Conservation (phyloP, 1,139 yeast genomes). For the Sugiyamaella castrensis region DNA sequence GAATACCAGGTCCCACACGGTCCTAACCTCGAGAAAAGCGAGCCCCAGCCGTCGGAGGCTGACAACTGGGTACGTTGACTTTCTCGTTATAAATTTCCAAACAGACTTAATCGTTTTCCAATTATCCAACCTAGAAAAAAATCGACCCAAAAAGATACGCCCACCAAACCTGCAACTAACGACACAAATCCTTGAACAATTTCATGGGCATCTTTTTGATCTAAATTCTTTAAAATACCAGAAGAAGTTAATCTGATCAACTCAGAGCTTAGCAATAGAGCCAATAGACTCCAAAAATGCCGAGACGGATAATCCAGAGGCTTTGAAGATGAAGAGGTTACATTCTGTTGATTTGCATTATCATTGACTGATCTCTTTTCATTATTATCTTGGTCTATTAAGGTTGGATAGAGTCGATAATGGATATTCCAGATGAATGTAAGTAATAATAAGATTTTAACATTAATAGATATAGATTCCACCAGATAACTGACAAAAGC, state of each 20-base stretch:
- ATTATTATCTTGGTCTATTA: slow-evolving; percentile 10
- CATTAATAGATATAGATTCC: slow-evolving; percentile 18
- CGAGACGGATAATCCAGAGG: slow-evolving; percentile 16
- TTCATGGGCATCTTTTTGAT: neutral
- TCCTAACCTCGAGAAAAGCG: no score
- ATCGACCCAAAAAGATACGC: slow-evolving; percentile 3
- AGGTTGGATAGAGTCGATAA: slow-evolving; percentile 22
- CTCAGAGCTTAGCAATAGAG: slow-evolving; percentile 1
- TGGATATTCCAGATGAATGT: slow-evolving; percentile 25
- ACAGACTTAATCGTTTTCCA: slow-evolving; percentile 6
- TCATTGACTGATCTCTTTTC: slow-evolving; percentile 9
- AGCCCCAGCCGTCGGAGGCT: no score
- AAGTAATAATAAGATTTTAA: slow-evolving; percentile 22
- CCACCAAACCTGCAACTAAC: slow-evolving; percentile 3
- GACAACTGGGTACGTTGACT: no score
- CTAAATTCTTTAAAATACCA: slow-evolving; percentile 2
- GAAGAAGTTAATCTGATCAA: slow-evolving; percentile 7
- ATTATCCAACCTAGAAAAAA: slow-evolving; percentile 9
- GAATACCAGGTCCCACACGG: no score
- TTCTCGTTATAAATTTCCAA: neutral
- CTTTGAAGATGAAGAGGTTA: neutral
- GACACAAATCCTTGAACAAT: slow-evolving; percentile 4
- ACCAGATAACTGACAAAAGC: slow-evolving; percentile 5
- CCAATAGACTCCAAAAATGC: slow-evolving; percentile 14
- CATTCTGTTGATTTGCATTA: neutral